Evolutionary conservation across 192 early-diverging fungal species (phyloP).

Genomic region (Entophlyctis luteolus): DNA sequence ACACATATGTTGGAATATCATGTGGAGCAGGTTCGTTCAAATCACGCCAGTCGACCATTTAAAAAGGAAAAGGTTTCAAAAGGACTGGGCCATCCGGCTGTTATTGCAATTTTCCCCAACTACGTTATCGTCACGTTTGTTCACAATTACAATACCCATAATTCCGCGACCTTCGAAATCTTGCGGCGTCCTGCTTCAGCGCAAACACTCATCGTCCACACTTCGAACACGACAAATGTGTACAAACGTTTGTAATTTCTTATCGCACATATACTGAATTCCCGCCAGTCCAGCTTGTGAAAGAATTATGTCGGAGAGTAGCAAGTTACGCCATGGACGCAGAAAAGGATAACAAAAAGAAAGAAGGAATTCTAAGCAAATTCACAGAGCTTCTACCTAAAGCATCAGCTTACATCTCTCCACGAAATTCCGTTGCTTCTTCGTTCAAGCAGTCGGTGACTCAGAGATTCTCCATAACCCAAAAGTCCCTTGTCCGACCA

Average conservation of each 20-base stretch:
- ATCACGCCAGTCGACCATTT: not conserved
- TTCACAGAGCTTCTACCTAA: too few relatives aligned
- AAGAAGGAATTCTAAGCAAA: too few relatives aligned
- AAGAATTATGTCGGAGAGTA: not conserved
- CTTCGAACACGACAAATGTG: not conserved
- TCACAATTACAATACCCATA: not conserved
- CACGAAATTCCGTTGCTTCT: too few relatives aligned
- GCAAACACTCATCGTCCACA: not conserved
- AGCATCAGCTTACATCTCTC: too few relatives aligned
- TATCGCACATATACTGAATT: not conserved
- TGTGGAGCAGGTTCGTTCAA: not conserved
- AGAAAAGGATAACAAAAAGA: too few relatives aligned
- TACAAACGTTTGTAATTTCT: not conserved
- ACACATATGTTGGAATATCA: conserved; percentile 11
- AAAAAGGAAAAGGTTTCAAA: not conserved
- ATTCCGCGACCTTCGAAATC: not conserved
- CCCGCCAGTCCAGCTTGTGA: not conserved
- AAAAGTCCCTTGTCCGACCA: too few relatives aligned
- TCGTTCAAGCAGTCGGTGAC: too few relatives aligned
- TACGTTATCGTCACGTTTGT: not conserved
- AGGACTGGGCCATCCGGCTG: conserved; percentile 1
- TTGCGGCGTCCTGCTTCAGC: not conserved
- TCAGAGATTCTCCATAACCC: too few relatives aligned
- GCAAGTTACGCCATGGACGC: not conserved
- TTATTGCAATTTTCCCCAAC: not conserved